Evolutionary conservation across 345 rosid species (phyloP), one percentile per base, ranked within the genome.

Genomic region (Theobroma cacao): DNA sequence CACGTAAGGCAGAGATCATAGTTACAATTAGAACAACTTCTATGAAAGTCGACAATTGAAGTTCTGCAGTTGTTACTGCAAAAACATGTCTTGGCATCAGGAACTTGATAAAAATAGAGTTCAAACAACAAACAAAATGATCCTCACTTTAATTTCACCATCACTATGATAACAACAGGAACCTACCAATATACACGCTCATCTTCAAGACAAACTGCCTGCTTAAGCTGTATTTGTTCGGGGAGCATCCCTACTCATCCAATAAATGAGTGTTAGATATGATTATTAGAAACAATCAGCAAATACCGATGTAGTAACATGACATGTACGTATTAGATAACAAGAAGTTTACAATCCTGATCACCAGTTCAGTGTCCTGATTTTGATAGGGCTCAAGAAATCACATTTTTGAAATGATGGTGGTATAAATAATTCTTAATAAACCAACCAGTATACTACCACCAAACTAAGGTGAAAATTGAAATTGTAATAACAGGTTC

Each of bases 21-120:
- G 2, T 61, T 34, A 82, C 94, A 91, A 47, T 26, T 80, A 5
- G 75, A 79, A 79, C 94, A 91, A 81, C 84, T 87, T 75, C 91
- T 79, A 77, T 88, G 91, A 22, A 81, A 79, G 82, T 91, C 91
- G 80, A 80, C 80, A 33, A 91, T 88, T 0, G 94, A 85, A 34
- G 97, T 89, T 72, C 77, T 79, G 86, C 94, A 92, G 78, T 77
- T 84, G 81, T 91, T 82, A 70, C 92, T 90, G 88, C 81, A 74
- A 59, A 28, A 31, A 77, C 45, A 48, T 5, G 43, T 34, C 22
- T 67, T 36, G 31, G 62, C 17, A 36, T 70, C 26, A 78, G 41
- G 15, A 52, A 38, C 34, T 52, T 53, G 11, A 50, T 26, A 69
- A 80, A 18, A 9, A 50, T 50, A n/a, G 41, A 65, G 80, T 33